phyloP scores from a whole-genome alignment of 768 basidiomycete genomes.

The Naganishia randhawae region DNA sequence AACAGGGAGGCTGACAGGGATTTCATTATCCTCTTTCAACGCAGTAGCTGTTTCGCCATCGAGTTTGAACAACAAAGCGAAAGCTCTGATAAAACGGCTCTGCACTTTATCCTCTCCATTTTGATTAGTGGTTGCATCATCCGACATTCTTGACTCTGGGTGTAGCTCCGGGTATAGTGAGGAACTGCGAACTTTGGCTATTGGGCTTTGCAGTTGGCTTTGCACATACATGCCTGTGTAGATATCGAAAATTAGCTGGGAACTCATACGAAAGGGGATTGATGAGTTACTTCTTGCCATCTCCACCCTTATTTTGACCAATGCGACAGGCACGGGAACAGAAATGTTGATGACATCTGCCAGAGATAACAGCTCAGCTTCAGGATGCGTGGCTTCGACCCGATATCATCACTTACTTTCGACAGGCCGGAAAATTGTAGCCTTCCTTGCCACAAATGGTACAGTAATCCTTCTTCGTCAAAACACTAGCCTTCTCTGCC shows the following conservation, averaged over 20 bases:
- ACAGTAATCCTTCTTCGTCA: constrained; percentile 18
- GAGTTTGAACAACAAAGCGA: too few relatives aligned
- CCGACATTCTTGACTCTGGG: not conserved
- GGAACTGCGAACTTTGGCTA: not conserved
- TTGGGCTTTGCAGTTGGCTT: constrained; percentile 16
- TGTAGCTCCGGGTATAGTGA: not conserved
- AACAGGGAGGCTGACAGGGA: too few relatives aligned
- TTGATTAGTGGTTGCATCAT: not conserved
- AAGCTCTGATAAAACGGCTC: too few relatives aligned
- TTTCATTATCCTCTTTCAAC: too few relatives aligned
- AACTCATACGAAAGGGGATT: not conserved
- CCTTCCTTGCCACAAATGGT: constrained; percentile 20
- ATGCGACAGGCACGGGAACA: constrained; percentile 23
- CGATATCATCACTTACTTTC: not conserved
- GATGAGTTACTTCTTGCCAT: constrained; percentile 20
- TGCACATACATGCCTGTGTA: constrained; percentile 18
- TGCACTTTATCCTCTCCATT: not conserved
- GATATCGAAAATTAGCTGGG: constrained; percentile 10
- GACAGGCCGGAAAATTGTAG: constrained; percentile 22
- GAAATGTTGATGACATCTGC: constrained; percentile 11
- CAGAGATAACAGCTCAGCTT: not conserved
- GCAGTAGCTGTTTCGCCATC: too few relatives aligned
- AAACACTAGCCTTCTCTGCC: constrained; percentile 22
- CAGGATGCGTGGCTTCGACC: too few relatives aligned
- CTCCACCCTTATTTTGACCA: constrained; percentile 10